Evolutionary conservation across 2,329 filamentous ascomycete genomes (phyloP).

Genomic region (Nigrograna mackinnonii): DNA sequence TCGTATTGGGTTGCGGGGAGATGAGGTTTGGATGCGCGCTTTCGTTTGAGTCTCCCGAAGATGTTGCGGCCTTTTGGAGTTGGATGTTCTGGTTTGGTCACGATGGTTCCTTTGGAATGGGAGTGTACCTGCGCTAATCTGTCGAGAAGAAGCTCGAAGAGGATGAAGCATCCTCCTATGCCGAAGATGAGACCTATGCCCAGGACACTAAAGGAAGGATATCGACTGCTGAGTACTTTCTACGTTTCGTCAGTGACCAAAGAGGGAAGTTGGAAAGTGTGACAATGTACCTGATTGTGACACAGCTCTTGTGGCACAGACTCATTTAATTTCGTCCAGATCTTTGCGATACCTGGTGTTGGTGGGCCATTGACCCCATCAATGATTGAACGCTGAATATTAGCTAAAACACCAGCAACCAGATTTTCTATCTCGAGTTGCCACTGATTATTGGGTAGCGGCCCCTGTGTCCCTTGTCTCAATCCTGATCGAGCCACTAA

Average conservation of each 20-base stretch:
- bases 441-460: constrained; percentile 19
- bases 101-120: too few relatives aligned
- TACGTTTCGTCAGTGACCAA: not conserved
- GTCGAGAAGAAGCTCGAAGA: constrained; percentile 5
- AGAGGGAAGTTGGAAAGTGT: not conserved
- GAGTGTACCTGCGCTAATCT: too few relatives aligned
- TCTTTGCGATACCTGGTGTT: not conserved
- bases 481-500: constrained; percentile 6
- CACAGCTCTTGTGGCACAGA: constrained; percentile 7
- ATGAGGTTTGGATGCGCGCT: too few relatives aligned
- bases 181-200: constrained; percentile 12
- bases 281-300: constrained; percentile 5
- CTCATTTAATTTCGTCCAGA: not conserved
- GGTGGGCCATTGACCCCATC: constrained; percentile 3
- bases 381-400: constrained; percentile 10
- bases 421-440: constrained; percentile 15
- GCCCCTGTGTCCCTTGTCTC: constrained; percentile 6
- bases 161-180: constrained; percentile 6
- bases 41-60: too few relatives aligned
- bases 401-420: constrained; percentile 10
- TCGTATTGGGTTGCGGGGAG: too few relatives aligned
- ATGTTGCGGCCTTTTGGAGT: too few relatives aligned
- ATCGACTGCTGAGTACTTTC: constrained; percentile 14
- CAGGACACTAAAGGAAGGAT: constrained; percentile 14
- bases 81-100: too few relatives aligned